Percentiles rank a stretch among this genome's conserved stretches.
phyloP scores from a whole-genome alignment of 106 monocot species.

The Acorus calamus region DNA sequence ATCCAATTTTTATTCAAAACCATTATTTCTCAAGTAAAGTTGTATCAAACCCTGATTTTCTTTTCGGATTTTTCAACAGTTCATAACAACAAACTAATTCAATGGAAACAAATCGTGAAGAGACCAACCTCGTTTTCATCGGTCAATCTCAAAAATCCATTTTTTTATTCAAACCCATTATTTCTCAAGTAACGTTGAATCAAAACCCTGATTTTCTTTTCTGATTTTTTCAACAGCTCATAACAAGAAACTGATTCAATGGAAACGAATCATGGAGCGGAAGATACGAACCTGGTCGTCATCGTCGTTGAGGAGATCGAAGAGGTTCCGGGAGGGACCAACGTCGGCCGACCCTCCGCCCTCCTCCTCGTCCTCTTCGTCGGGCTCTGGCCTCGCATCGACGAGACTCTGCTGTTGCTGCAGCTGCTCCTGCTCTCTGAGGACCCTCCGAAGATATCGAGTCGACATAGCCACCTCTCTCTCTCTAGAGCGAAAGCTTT shows the following conservation, averaged over 20 bases:
- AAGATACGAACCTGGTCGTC: conserved; percentile 19
- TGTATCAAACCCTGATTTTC: no score
- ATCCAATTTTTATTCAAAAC: no score
- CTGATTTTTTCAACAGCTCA: not conserved
- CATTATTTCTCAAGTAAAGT: no score
- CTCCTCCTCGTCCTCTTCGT: conserved; percentile 5
- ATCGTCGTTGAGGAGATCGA: conserved; percentile 20
- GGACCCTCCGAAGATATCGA: conserved; percentile 22
- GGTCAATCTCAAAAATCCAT: no score
- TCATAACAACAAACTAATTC: no score
- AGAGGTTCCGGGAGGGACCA: conserved; percentile 27
- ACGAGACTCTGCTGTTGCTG: not conserved
- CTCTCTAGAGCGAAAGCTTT: no score
- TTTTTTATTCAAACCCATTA: no score
- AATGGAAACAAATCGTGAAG: no score
- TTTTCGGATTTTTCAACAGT: no score
- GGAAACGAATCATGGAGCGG: not conserved
- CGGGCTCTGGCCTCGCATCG: not conserved
- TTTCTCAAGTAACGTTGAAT: no score
- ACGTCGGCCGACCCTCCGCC: not conserved
- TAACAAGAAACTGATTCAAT: not conserved
- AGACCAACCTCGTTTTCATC: no score
- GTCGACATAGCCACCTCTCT: conserved; percentile 19
- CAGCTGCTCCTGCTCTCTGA: conserved; percentile 25
- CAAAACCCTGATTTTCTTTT: no score